phyloP scores from a whole-genome alignment of 345 rosid genomes.

The Sonneratia caseolaris region DNA sequence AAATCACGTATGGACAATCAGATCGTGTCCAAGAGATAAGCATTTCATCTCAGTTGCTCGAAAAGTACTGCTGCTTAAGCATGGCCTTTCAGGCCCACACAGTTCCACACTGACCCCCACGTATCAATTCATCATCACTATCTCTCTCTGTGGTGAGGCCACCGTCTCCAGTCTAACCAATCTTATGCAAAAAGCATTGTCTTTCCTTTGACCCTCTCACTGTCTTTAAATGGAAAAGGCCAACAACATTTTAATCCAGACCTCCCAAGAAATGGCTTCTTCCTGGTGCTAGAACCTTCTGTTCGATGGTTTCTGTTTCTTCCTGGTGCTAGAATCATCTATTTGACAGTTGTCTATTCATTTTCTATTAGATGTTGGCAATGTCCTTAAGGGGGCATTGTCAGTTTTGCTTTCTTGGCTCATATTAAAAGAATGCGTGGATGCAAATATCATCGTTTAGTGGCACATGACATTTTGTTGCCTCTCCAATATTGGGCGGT shows the following conservation, averaged over 20 bases:
- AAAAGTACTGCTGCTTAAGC: not conserved
- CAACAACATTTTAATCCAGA: not conserved
- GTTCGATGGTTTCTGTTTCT: not conserved
- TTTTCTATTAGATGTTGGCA: not conserved
- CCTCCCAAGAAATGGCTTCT: not conserved
- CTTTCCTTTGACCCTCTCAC: not conserved
- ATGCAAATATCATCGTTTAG: not conserved
- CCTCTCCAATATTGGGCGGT: not conserved
- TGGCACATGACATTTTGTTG: not conserved
- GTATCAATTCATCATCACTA: not conserved
- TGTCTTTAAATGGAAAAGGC: not conserved
- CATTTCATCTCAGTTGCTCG: not conserved
- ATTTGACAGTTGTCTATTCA: not conserved
- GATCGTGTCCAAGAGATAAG: not conserved
- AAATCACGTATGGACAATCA: not conserved
- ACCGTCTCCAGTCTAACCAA: not conserved
- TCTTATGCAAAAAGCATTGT: not conserved
- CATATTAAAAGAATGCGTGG: not conserved
- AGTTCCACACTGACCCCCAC: not conserved
- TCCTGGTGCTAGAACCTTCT: too few relatives aligned
- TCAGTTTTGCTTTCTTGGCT: not conserved
- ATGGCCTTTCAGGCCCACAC: not conserved
- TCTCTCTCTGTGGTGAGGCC: not conserved
- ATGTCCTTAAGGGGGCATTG: not conserved
- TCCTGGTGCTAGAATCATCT: not conserved